Evolutionary conservation across 164 flowering plant genomes (phyloP), one percentile per base, ranked within the genome.

Genomic region (Macadamia integrifolia): DNA sequence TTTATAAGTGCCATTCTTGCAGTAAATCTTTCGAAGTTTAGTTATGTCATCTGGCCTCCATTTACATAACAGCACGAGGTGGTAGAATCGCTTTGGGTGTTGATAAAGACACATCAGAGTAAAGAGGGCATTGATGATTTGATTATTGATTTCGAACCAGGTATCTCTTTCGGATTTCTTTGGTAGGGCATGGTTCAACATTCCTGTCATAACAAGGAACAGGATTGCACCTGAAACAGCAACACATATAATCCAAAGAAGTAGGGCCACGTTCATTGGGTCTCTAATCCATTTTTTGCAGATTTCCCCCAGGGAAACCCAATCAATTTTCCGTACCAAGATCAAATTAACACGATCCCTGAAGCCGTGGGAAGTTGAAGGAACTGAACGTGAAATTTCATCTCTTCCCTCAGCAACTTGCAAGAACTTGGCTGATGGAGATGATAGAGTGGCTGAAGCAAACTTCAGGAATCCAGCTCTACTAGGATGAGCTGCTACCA

Each of bases 61-160:
- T 71, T 88, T 81, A 46, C 82, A 78, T 7, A 94, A 78, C 59
- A 94, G 87, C 9, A 80, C 85, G 49, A 92, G 84, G 75, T 94
- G 92, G 76, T 90, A 77, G 66, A 87, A 74, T 43, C 99, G 80
- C 75, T 87, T 80, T 6, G 99, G 99, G 63, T 94, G 99, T 48
- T 87, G 89, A 76, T 94, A 94, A 48, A 94, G 72, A 73, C 93
- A 90, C 94, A 92, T 92, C 31, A 94, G 93, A 50, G 99, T 90
- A 72, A 94, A 94, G 17, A 94, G 80, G 8, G 96, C 98, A 80
- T 90, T 94, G 55, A 90, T 89, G 72, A 91, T 92, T 76, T 94
- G 97, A 71, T 94, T 94, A 65, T 89, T 90, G 31, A 90, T 93
- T 81, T 94, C 98, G 79, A 85, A 88, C 96, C 95, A 90, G 17